These are phyloP conservation scores for Aspergillus nidulans DNA, from an alignment of 495 filamentous ascomycete species.

Conservation along the genomic window DNA sequence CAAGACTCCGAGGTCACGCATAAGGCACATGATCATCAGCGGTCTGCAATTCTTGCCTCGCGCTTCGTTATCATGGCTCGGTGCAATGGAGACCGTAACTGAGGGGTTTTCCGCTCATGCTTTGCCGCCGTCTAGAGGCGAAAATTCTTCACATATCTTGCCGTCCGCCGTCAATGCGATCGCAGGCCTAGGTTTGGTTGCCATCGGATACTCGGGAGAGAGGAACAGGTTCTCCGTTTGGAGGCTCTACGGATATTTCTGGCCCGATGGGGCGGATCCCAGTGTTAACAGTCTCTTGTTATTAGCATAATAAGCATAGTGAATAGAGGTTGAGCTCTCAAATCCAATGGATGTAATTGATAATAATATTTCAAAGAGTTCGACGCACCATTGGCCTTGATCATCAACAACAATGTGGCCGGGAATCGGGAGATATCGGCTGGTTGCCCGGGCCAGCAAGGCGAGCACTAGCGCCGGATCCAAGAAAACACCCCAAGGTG, in stretches of 20 bases:
- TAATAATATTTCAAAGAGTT: neutral
- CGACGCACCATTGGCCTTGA: neutral
- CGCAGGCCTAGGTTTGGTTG: conserved; percentile 14
- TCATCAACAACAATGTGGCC: conserved; percentile 8
- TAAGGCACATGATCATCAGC: conserved; percentile 1
- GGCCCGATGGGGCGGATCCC: conserved; percentile 4
- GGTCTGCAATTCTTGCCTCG: neutral
- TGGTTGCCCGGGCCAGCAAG: conserved; percentile 28
- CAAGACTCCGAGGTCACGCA: neutral
- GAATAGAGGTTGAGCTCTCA: no score
- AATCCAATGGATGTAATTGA: neutral
- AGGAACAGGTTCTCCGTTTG: conserved; percentile 9
- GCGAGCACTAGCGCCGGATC: conserved; percentile 25
- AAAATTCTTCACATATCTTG: conserved; percentile 4
- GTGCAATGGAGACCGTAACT: neutral
- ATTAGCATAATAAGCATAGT: no score
- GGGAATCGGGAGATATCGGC: conserved; percentile 46
- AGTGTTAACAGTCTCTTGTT: no score
- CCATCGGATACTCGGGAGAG: conserved; percentile 23
- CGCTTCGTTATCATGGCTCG: conserved; percentile 3
- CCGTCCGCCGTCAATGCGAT: neutral
- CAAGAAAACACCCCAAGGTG: neutral
- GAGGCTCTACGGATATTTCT: conserved; percentile 18
- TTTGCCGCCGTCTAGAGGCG: neutral
- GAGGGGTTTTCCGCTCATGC: neutral